Evolutionary conservation across 768 basidiomycete genomes (phyloP).

Genomic region (Boletus insuetus): DNA sequence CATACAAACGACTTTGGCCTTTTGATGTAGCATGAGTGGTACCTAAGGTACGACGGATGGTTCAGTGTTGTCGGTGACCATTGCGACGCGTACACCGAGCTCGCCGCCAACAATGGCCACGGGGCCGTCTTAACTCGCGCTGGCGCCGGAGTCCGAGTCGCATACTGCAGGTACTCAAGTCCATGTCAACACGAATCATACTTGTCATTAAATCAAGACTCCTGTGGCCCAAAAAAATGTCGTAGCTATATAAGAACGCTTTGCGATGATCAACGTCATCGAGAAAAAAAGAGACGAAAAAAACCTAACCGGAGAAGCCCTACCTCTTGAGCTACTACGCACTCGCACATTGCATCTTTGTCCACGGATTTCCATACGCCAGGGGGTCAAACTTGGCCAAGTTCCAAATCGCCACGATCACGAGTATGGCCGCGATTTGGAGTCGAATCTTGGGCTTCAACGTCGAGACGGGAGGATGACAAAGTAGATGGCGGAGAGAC

Average conservation of each 20-base stretch:
- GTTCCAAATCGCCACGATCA: constrained; percentile 73
- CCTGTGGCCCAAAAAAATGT: constrained; percentile 62
- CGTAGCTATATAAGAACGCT: constrained; percentile 36
- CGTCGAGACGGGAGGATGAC: constrained; percentile 70
- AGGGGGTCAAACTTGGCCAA: constrained; percentile 79
- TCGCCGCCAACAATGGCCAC: constrained; percentile 51
- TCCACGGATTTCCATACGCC: constrained; percentile 85
- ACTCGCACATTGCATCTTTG: constrained; percentile 67
- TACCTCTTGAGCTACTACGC: constrained; percentile 90
- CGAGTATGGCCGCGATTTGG: constrained; percentile 74
- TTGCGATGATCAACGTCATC: background rate
- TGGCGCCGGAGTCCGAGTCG: constrained; percentile 24
- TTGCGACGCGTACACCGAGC: constrained; percentile 48
- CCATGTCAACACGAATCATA: background rate
- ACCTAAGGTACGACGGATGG: constrained; percentile 12
- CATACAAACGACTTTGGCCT: too few species aligned
- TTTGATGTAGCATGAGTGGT: too few species aligned
- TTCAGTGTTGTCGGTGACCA: constrained; percentile 46
- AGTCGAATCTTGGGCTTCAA: constrained; percentile 73
- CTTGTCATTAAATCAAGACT: constrained; percentile 21
- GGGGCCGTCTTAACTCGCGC: constrained; percentile 40
- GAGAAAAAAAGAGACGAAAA: background rate
- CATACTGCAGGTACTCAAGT: constrained; percentile 40
- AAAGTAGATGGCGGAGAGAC: constrained; percentile 94
- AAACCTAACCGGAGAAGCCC: constrained; percentile 86